phyloP scores from a whole-genome alignment of 176 grass and related monocot species.

The Lolium rigidum region DNA sequence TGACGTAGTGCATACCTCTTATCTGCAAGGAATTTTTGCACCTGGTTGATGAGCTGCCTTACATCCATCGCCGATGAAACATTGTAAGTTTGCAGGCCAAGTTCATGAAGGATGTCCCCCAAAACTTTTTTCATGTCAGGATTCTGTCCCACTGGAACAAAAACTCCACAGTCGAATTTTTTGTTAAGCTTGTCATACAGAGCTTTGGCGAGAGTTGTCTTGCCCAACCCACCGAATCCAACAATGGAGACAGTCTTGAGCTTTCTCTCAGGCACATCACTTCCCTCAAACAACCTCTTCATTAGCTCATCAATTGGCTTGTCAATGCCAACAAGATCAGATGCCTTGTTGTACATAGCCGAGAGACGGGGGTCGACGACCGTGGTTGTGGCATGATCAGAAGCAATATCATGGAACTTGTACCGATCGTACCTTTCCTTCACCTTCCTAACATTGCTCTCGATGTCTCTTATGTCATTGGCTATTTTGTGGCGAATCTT shows the following conservation, averaged over 20 bases:
- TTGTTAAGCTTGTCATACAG: too few species aligned
- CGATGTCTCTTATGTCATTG: background rate
- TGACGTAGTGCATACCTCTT: background rate
- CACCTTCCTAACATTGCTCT: background rate
- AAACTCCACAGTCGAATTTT: too few species aligned
- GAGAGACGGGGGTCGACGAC: slow-evolving; percentile 1
- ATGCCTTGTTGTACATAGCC: background rate
- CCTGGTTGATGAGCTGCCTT: background rate
- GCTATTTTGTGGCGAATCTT: background rate
- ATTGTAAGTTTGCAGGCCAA: background rate
- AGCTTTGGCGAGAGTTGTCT: too few species aligned
- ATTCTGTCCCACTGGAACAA: too few species aligned
- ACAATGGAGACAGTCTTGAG: background rate
- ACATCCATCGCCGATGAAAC: background rate
- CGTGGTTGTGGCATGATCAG: background rate
- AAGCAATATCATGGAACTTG: background rate
- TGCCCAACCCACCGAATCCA: too few species aligned
- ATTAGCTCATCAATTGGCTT: background rate
- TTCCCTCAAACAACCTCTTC: background rate
- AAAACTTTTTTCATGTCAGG: too few species aligned
- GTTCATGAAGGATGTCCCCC: too few species aligned
- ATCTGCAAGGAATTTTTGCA: background rate
- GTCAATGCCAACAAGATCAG: background rate
- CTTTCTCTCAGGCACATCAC: background rate
- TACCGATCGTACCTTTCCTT: background rate